Conservation (phyloP, 495 filamentous ascomycete species). For the Hypoxylon intermedium region DNA sequence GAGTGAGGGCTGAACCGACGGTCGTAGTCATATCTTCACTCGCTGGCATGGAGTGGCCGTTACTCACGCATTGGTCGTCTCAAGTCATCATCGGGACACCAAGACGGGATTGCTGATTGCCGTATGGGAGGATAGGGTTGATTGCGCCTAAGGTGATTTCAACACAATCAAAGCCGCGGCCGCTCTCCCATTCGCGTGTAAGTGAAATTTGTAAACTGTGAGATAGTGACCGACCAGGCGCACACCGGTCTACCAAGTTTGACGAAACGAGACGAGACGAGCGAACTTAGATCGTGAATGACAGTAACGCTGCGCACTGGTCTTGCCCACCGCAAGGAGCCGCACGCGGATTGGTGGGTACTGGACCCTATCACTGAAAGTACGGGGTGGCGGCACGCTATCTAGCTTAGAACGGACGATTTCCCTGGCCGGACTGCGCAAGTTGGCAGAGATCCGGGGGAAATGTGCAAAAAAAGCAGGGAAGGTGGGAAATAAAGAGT, state of each 20-base stretch:
- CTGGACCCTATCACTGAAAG: constrained; percentile 32
- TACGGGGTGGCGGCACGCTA: constrained; percentile 33
- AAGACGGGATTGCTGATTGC: constrained; percentile 22
- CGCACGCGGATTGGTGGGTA: constrained; percentile 38
- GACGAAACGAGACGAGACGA: constrained; percentile 10
- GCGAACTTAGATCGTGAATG: constrained; percentile 19
- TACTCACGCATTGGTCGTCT: constrained; percentile 46
- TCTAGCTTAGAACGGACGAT: constrained; percentile 24
- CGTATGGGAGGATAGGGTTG: constrained; percentile 8
- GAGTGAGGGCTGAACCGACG: constrained; percentile 46
- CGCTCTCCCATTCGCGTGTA: constrained; percentile 30
- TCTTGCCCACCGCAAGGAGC: constrained; percentile 34
- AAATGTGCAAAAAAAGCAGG: constrained; percentile 2
- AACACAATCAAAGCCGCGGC: constrained; percentile 23
- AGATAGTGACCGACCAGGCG: constrained; percentile 21
- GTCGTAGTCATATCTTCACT: constrained; percentile 56
- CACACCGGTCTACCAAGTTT: constrained; percentile 12
- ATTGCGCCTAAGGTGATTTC: constrained; percentile 34
- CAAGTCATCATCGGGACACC: constrained; percentile 37
- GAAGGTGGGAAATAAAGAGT: constrained; percentile 20
- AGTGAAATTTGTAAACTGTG: constrained; percentile 14
- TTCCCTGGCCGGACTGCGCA: constrained; percentile 31
- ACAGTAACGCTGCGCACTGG: constrained; percentile 32
- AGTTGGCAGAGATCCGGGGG: constrained; percentile 23
- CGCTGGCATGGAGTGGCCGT: constrained; percentile 41